These are phyloP conservation scores for Cladosporium halotolerans DNA, from an alignment of 2,329 filamentous ascomycete genomes.

Conservation along the genomic window DNA sequence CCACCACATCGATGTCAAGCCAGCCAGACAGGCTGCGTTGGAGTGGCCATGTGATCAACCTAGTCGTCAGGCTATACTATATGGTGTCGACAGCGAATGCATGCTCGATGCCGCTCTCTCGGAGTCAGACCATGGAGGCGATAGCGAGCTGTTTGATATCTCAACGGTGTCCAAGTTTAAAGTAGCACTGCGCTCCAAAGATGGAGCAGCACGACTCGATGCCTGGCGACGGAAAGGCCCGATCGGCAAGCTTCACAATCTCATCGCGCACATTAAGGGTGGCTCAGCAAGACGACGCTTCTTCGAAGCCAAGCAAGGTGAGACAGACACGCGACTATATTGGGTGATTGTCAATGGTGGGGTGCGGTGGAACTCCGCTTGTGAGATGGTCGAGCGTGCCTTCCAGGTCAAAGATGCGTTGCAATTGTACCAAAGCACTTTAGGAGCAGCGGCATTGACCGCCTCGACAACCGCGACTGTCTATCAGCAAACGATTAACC, in stretches of 20 bases:
- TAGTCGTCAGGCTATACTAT: conserved; percentile 13
- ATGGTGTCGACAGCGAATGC: conserved; percentile 11
- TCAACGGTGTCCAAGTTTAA: background rate
- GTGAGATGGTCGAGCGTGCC: conserved; percentile 1
- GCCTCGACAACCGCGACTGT: background rate
- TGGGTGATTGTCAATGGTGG: background rate
- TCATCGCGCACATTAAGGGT: background rate
- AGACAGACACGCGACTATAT: background rate
- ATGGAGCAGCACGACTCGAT: conserved; percentile 6
- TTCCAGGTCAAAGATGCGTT: background rate
- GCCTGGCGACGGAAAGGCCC: conserved; percentile 11
- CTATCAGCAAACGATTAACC: background rate
- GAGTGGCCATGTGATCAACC: conserved; percentile 15
- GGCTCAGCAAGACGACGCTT: background rate
- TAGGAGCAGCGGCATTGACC: background rate
- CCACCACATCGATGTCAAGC: background rate
- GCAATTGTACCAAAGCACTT: conserved; percentile 1
- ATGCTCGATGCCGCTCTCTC: conserved; percentile 10
- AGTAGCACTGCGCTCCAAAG: background rate
- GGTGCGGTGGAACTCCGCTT: background rate
- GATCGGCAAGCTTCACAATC: conserved; percentile 1
- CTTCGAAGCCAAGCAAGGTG: conserved; percentile 1
- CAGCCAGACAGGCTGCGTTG: conserved; percentile 12
- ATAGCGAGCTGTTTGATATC: background rate
- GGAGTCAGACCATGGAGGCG: background rate